Base-by-base conservation (phyloP, 2,329 filamentous ascomycete species). In the Ceratocystis variospora region DNA sequence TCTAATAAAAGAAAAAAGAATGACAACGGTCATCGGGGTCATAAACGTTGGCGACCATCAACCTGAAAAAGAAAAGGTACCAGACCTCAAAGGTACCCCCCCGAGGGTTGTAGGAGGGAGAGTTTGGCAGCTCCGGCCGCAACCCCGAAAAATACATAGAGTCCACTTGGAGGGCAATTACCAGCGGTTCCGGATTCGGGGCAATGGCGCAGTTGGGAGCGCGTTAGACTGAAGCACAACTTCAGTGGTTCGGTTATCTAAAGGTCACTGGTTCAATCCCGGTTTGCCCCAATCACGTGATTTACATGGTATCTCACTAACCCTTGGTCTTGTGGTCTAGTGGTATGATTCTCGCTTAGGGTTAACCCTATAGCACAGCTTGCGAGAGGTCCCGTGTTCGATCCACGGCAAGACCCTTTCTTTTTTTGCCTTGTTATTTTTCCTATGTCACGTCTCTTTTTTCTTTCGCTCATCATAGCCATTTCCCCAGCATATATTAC, bases 271-370 rank as follows among this genome's bases (percentile, higher is more conserved):
- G 66, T 65, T 68, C 66, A 68, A 68, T 68, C 66, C 66, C 66
- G 66, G 63, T 68, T 68, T 68, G 63, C 63, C 66, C 66, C 66
- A 65, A 28, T 33, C 53, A 15, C 62, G 37, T 19, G 66, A 64
- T 19, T 5, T 63, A 2, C 1, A 1, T n/a, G 0, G 28, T 37
- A 45, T 50, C n/a, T 64, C 64, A 37, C 17, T 48, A 63, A 44
- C 50, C 61, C 37, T 62, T 63, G 77, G 76, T 77, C 76, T 77
- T 77, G 75, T 83, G 80, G 81, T 83, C 81, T 84, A 83, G 82
- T 81, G 83, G 82, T 85, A 85, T 85, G 82, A 84, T 85, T 84
- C 82, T 83, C 81, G 82, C 83, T 85, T 85, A 85, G 83, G 83
- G 83, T 74, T 66, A 69, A 76, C 74, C 75, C 75, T 73, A 70